phyloP scores from a whole-genome alignment of 2,329 filamentous ascomycete genomes.

The Fusarium xylarioides region DNA sequence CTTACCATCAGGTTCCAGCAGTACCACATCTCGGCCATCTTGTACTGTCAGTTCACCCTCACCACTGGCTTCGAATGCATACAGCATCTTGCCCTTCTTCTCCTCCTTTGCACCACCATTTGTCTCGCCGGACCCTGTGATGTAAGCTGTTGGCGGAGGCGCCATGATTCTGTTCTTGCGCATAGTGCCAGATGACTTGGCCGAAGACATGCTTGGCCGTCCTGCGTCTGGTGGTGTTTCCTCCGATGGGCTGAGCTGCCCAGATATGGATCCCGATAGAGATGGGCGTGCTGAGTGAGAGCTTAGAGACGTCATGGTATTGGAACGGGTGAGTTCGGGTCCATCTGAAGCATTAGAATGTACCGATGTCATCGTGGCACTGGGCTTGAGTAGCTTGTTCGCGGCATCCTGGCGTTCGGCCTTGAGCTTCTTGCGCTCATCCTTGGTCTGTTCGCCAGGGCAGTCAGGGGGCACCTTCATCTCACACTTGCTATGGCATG shows the following conservation, averaged over 20 bases:
- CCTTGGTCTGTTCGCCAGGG: slow-evolving; percentile 91
- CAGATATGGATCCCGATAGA: slow-evolving; percentile 68
- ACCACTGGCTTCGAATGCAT: slow-evolving; percentile 81
- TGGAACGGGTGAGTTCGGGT: slow-evolving; percentile 76
- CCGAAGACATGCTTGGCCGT: slow-evolving; percentile 44
- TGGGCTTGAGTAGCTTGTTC: slow-evolving; percentile 65
- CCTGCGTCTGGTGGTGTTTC: slow-evolving; percentile 51
- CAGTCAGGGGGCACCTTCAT: slow-evolving; percentile 98
- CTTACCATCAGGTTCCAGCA: slow-evolving; percentile 90
- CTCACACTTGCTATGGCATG: slow-evolving; percentile 97
- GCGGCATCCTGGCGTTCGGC: slow-evolving; percentile 82
- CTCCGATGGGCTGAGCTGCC: slow-evolving; percentile 60
- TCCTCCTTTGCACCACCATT: slow-evolving; percentile 54
- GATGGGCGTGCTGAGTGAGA: slow-evolving; percentile 84
- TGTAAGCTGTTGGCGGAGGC: slow-evolving; percentile 84
- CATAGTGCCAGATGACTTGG: slow-evolving; percentile 41
- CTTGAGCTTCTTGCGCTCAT: slow-evolving; percentile 95
- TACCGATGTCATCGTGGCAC: slow-evolving; percentile 47
- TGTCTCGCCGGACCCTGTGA: slow-evolving; percentile 68
- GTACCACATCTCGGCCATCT: slow-evolving; percentile 79
- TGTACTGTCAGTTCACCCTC: slow-evolving; percentile 83
- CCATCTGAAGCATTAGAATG: slow-evolving; percentile 69
- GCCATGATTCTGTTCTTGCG: slow-evolving; percentile 81
- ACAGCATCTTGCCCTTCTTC: slow-evolving; percentile 87
- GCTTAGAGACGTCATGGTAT: slow-evolving; percentile 90